phyloP scores from a whole-genome alignment of 768 basidiomycete species.

The Pisolithus tinctorius region DNA sequence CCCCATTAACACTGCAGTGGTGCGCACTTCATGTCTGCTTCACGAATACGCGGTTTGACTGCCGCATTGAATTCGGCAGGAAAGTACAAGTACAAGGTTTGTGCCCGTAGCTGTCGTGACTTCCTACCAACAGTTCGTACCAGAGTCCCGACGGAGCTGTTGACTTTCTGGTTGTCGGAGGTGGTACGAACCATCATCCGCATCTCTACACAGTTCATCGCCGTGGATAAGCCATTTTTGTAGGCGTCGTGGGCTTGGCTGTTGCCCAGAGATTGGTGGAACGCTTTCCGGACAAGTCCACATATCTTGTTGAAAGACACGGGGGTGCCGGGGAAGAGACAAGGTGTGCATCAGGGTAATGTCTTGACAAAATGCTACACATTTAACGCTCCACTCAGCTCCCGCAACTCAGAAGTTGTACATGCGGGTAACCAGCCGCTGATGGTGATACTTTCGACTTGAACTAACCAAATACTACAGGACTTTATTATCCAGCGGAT shows the following conservation, averaged over 20 bases:
- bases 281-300: slow-evolving; percentile 60
- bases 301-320: slow-evolving; percentile 78
- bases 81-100: slow-evolving; percentile 56
- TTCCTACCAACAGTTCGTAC: neutral
- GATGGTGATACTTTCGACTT: neutral
- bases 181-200: slow-evolving; percentile 40
- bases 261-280: slow-evolving; percentile 69
- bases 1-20: neutral
- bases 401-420: slow-evolving; percentile 92
- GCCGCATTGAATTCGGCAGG: slow-evolving; percentile 58
- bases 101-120: neutral
- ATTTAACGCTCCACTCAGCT: slow-evolving; percentile 37
- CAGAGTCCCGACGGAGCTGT: slow-evolving; percentile 64
- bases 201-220: neutral
- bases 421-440: slow-evolving; percentile 58
- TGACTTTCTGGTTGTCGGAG: slow-evolving; percentile 86
- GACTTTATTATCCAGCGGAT: slow-evolving; percentile 74
- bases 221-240: neutral
- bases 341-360: slow-evolving; percentile 41
- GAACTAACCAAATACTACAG: slow-evolving; percentile 28
- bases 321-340: slow-evolving; percentile 74
- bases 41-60: slow-evolving; percentile 42
- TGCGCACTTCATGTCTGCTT: slow-evolving; percentile 17
- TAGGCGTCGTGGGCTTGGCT: slow-evolving; percentile 82
- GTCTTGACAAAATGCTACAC: neutral